Evolutionary conservation across 1,284 basidiomycete genomes (phyloP), one percentile per base, ranked within the genome.

Genomic region (Grifola frondosa): DNA sequence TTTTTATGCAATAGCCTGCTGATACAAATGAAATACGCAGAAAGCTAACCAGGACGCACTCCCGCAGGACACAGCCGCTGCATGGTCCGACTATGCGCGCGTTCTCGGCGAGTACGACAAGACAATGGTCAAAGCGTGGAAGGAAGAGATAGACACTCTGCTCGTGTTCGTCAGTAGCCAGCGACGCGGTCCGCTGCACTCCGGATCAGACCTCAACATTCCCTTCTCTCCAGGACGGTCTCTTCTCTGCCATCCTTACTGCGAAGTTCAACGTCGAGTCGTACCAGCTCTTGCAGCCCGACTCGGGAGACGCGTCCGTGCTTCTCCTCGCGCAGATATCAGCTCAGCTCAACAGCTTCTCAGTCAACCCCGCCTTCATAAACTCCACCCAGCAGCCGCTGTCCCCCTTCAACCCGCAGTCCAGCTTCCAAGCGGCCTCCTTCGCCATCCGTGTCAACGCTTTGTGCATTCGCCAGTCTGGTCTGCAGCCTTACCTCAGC

Each of bases 401-500:
- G 6, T 15, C 22, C 15, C 8, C 35, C 21, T 37, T 25, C 23
- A 13, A 17, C 13, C 20, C 35, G 22, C 20, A 15, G 13, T 21
- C 31, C n/a, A 11, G 7, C 31, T 39, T 39, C 21, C 29, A 23
- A 9, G 20, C 37, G 13, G 11, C 40, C 26, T 28, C 26, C 3
- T 40, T 71, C 16, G 58, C 68, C 1, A 67, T 73, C 47, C 67
- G 70, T 11, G 81, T 84, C 40, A 84, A 84, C 54, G 69, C 65
- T 25, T 77, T 84, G 48, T 84, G 82, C n/a, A 81, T 82, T 84
- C 48, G 67, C 73, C 4, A 81, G 79, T 9, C 62, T 85, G 45
- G 80, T 84, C 2, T 84, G 84, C 60, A 81, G 78, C 44, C 82
- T 84, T 45, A 79, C 40, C 7, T 34, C 41, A 16, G 44, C 40